Evolutionary conservation across 768 basidiomycete genomes (phyloP), one percentile per base, ranked within the genome.

Genomic region (Rhodotorula graminis): DNA sequence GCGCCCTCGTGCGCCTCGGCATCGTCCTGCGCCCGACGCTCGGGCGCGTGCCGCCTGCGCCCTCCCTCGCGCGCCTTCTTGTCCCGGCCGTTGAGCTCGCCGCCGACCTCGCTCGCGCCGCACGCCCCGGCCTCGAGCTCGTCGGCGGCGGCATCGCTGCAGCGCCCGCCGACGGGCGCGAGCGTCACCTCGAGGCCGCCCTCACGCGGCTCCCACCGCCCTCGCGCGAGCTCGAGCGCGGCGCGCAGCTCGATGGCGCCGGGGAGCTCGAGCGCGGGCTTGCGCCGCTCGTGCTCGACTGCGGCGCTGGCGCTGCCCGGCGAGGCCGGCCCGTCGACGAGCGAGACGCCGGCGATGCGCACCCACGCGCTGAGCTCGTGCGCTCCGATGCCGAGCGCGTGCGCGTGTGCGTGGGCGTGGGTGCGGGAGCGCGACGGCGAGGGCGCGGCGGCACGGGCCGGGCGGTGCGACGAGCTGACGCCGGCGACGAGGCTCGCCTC

Each of bases 191-290:
- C 8, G 44, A 61, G 46, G 21, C 50, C 59, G 16, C 49, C 15
- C 10, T 31, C 46, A 33, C 33, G 55, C 21, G 25, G 62, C 3
- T 23, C 10, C 56, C 55, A 47, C 44, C 44, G 23, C n/a, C 46
- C 7, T 14, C 49, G 25, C 49, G 44, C 57, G 25, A 67, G 50
- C 6, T 59, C 58, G 12, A 59, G 58, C n/a, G n/a, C 19, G n/a
- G 55, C 23, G 21, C 31, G 11, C 23, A 64, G 37, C 29, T 60
- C 44, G 29, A 70, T 40, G 6, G 59, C 21, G 12, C 29, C 40
- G 21, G 37, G 49, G 31, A 70, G 60, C 18, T 25, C 40, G 19
- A 70, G 23, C 50, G 69, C 69, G 9, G 53, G 56, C 63, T 56
- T 16, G 46, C 25, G 16, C 52, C 42, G 57, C 37, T 60, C 21